Percentiles rank a stretch among this genome's conserved stretches.
Conservation (phyloP, 257 asterid species). For the Plantago major region DNA sequence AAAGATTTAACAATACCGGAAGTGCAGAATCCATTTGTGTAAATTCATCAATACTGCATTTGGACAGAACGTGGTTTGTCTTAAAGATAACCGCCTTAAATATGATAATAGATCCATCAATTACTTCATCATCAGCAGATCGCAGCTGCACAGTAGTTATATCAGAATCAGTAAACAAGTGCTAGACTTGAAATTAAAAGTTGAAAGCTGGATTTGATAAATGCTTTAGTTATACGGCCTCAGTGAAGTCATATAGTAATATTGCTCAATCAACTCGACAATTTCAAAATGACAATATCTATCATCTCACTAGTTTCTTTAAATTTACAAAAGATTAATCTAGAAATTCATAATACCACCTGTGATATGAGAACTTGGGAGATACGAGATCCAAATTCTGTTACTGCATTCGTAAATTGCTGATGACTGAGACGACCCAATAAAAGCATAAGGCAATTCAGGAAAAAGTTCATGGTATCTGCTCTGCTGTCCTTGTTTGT, state of each 20-base stretch:
- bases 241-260: not conserved
- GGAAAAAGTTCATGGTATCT: slow-evolving; percentile 66
- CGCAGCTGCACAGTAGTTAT: slow-evolving; percentile 43
- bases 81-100: slow-evolving; percentile 63
- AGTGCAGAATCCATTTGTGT: slow-evolving; percentile 56
- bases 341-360: slow-evolving; percentile 37
- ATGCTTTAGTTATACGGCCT: slow-evolving; percentile 6
- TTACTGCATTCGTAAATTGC: slow-evolving; percentile 51
- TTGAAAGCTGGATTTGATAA: not conserved
- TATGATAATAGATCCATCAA: slow-evolving; percentile 62
- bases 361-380: slow-evolving; percentile 65
- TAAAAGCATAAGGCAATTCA: slow-evolving; percentile 77
- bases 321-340: not conserved
- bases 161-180: slow-evolving; percentile 23
- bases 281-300: not conserved
- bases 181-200: slow-evolving; percentile 8
- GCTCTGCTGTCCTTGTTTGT: slow-evolving; percentile 44
- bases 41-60: slow-evolving; percentile 31
- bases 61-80: slow-evolving; percentile 45
- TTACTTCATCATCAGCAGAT: slow-evolving; percentile 60
- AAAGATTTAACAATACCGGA: slow-evolving; percentile 55
- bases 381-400: slow-evolving; percentile 66
- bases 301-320: not conserved
- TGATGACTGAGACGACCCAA: slow-evolving; percentile 65
- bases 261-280: not conserved